Conservation (phyloP, 371 early-diverging fungal genomes). For the Blakeslea trispora region DNA sequence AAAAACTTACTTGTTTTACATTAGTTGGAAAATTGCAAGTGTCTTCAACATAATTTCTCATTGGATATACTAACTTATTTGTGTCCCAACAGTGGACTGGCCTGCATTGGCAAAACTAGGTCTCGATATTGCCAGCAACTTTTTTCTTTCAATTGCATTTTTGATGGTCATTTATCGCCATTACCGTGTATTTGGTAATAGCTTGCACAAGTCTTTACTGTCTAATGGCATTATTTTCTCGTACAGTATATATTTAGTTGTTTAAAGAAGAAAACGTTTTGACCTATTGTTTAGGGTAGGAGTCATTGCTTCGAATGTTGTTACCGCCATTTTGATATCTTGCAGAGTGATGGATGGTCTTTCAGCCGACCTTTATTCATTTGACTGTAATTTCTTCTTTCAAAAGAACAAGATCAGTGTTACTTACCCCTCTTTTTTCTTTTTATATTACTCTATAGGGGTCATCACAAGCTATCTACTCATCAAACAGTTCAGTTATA, state of each 20-base stretch:
- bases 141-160: conserved; percentile 43
- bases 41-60: too few species aligned
- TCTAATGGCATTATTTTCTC: conserved; percentile 44
- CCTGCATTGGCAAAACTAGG: conserved; percentile 49
- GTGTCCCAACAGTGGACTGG: conserved; percentile 39
- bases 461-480: conserved; percentile 42
- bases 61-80: not conserved
- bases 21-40: conserved; percentile 41
- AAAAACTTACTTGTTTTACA: not conserved
- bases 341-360: conserved; percentile 35
- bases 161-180: conserved; percentile 40
- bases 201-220: conserved; percentile 36
- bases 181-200: conserved; percentile 39
- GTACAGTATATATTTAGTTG: too few species aligned
- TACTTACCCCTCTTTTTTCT: too few species aligned
- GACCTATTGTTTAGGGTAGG: conserved; percentile 30
- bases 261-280: too few species aligned
- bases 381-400: conserved; percentile 40
- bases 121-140: conserved; percentile 44
- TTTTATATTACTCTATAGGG: too few species aligned
- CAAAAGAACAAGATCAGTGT: not conserved
- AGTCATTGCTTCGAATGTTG: conserved; percentile 42
- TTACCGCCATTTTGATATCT: conserved; percentile 42
- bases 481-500: conserved; percentile 35
- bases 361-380: conserved; percentile 46